Base-by-base conservation (phyloP, 2,329 filamentous ascomycete species). In the Thielaviopsis punctulata region DNA sequence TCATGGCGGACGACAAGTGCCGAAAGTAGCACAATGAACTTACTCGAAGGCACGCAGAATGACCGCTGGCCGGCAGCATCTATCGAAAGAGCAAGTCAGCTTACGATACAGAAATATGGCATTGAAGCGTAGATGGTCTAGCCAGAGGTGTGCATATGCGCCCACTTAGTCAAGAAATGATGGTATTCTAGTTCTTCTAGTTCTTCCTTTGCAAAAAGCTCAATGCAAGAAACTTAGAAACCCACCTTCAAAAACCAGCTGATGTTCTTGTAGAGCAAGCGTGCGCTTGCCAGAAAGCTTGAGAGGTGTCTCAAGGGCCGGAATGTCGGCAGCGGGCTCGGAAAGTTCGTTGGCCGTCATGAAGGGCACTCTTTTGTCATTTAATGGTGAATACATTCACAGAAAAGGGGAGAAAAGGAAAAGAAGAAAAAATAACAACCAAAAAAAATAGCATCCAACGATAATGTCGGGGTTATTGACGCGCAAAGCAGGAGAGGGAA, bases 181-280 rank as follows among this genome's bases (percentile, higher is more conserved):
- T n/a, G n/a, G n/a, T n/a, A n/a, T n/a, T n/a, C n/a, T n/a, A n/a
- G n/a, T n/a, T n/a, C n/a, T n/a, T n/a, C n/a, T n/a, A n/a, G n/a
- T n/a, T n/a, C n/a, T n/a, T n/a, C n/a, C n/a, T n/a, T n/a, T n/a
- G n/a, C n/a, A n/a, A 33, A 33, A 18, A 19, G 21, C 7, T 19
- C n/a, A 52, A 21, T 13, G 13, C 4, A 45, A 10, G 22, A 8
- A 30, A 52, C 25, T 18, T n/a, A 49, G 15, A 30, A 41, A 25
- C 56, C 46, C 56, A 62, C 60, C 59, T 52, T 59, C 48, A 21
- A 59, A 41, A 30, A 58, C 18, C 48, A 60, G 55, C 21, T 56
- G 55, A 27, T 58, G 55, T 8, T 52, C 48, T 9, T 55, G 33
- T 49, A 58, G 52, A 25, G 48, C 54, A 25, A 60, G 50, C 24